A percentile compares a stretch with the other conserved stretches of the same genome.
phyloP scores from a whole-genome alignment of 441 rosid genomes.

The Cnidoscolus chayamansa region DNA sequence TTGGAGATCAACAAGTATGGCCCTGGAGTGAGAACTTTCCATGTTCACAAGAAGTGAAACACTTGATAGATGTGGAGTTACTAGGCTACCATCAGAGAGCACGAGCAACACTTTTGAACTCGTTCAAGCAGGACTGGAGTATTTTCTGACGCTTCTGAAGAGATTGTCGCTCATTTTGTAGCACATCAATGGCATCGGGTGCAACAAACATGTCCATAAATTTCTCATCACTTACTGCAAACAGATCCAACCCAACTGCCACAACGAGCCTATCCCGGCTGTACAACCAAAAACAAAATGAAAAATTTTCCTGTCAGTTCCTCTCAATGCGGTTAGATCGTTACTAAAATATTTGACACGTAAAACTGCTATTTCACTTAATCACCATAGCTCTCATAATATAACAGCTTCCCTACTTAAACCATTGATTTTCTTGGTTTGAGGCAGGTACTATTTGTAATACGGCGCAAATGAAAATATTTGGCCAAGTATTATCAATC shows the following conservation, averaged over 20 bases:
- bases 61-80: not conserved
- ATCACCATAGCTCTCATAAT: no score
- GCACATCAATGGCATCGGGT: conserved; percentile 76
- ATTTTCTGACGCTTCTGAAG: conserved; percentile 81
- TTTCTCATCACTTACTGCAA: conserved; percentile 77
- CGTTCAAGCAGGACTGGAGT: conserved; percentile 81
- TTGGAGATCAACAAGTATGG: not conserved
- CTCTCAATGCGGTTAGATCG: no score
- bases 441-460: no score
- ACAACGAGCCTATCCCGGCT: conserved; percentile 59
- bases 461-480: no score
- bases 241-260: conserved; percentile 60
- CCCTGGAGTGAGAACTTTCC: not conserved
- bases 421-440: no score
- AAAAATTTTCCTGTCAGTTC: not conserved
- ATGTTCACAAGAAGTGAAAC: conserved; percentile 37
- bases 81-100: conserved; percentile 44
- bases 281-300: conserved; percentile 12
- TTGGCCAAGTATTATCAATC: no score
- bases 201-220: conserved; percentile 96
- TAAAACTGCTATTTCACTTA: no score
- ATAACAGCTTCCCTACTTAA: no score
- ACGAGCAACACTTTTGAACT: conserved; percentile 71
- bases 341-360: no score
- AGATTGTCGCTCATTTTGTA: conserved; percentile 60